Percentiles rank a stretch among this genome's conserved stretches.
These are phyloP conservation scores for Lasiosphaeria hispida DNA, from an alignment of 495 filamentous ascomycete genomes.

Conservation along the genomic window DNA sequence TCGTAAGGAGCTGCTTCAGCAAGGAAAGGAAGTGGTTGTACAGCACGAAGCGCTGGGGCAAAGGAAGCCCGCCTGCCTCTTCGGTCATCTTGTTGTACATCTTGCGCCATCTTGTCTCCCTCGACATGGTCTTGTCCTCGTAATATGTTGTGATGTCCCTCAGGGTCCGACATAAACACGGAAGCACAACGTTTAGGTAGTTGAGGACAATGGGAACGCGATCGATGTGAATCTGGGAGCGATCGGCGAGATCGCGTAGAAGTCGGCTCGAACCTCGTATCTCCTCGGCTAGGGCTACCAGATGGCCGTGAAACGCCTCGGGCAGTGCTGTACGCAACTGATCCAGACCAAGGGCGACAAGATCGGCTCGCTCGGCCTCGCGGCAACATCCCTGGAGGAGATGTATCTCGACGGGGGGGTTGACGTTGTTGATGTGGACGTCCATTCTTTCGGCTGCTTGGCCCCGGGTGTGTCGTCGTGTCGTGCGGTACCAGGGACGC, in stretches of 20 bases:
- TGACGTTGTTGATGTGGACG: constrained; percentile 1
- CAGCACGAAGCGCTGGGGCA: constrained; percentile 51
- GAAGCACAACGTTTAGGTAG: constrained; percentile 52
- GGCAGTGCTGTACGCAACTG: constrained; percentile 39
- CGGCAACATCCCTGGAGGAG: constrained; percentile 45
- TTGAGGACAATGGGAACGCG: constrained; percentile 48
- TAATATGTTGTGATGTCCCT: constrained; percentile 51
- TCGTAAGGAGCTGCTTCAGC: constrained; percentile 47
- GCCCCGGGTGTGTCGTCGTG: too few species aligned
- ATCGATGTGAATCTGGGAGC: constrained; percentile 47
- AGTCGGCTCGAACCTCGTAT: constrained; percentile 41
- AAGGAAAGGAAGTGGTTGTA: constrained; percentile 52
- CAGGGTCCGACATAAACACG: constrained; percentile 47
- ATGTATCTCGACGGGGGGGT: constrained; percentile 26
- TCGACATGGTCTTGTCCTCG: constrained; percentile 45
- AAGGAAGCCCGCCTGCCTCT: constrained; percentile 45
- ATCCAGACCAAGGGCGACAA: constrained; percentile 40
- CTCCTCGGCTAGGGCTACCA: constrained; percentile 42
- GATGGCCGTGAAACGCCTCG: constrained; percentile 40
- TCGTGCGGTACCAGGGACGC: too few species aligned
- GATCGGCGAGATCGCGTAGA: constrained; percentile 51
- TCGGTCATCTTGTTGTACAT: constrained; percentile 54
- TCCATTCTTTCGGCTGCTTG: constrained; percentile 19
- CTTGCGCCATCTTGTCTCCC: constrained; percentile 48
- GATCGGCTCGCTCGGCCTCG: constrained; percentile 45